These are phyloP conservation scores for Peniophora sp. DNA, from an alignment of 1,284 basidiomycete species.

Conservation along the genomic window DNA sequence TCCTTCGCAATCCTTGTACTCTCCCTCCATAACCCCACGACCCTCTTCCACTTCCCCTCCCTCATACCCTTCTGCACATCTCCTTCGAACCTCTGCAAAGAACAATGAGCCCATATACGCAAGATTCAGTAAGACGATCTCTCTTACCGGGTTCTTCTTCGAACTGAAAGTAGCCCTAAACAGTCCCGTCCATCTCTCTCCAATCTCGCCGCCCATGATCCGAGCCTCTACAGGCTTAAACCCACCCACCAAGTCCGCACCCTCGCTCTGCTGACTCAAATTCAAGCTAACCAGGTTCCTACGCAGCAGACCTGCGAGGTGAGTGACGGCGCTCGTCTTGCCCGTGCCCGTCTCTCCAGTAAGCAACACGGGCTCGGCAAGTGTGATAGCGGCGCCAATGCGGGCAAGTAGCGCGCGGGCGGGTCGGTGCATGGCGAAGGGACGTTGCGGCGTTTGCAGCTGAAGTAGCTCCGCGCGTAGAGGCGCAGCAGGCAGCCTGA, in stretches of 20 bases:
- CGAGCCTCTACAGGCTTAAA: constrained; percentile 92
- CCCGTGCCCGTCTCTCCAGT: constrained; percentile 99
- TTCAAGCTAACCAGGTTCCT: constrained; percentile 86
- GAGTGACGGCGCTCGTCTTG: constrained; percentile 91
- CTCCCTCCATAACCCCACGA: constrained; percentile 82
- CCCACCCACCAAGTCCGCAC: constrained; percentile 89
- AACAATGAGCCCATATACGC: too few species aligned
- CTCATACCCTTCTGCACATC: constrained; percentile 79
- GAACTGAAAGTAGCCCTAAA: constrained; percentile 88
- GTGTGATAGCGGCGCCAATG: constrained; percentile 68
- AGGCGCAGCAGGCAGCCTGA: constrained; percentile 36
- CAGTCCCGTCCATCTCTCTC: constrained; percentile 74
- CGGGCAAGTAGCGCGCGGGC: constrained; percentile 78
- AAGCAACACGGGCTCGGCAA: constrained; percentile 82
- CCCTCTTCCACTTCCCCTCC: constrained; percentile 82
- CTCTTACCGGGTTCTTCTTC: constrained; percentile 57
- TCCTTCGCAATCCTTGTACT: constrained; percentile 64
- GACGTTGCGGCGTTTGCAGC: constrained; percentile 31
- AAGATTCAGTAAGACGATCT: too few species aligned
- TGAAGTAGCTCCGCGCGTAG: constrained; percentile 29
- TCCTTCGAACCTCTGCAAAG: constrained; percentile 69
- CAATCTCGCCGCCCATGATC: constrained; percentile 69
- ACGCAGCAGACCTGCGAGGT: constrained; percentile 77
- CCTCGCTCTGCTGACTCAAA: constrained; percentile 95
- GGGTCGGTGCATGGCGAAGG: constrained; percentile 89